phyloP scores from a whole-genome alignment of 768 basidiomycete genomes.

The Lanmaoa rubissima region DNA sequence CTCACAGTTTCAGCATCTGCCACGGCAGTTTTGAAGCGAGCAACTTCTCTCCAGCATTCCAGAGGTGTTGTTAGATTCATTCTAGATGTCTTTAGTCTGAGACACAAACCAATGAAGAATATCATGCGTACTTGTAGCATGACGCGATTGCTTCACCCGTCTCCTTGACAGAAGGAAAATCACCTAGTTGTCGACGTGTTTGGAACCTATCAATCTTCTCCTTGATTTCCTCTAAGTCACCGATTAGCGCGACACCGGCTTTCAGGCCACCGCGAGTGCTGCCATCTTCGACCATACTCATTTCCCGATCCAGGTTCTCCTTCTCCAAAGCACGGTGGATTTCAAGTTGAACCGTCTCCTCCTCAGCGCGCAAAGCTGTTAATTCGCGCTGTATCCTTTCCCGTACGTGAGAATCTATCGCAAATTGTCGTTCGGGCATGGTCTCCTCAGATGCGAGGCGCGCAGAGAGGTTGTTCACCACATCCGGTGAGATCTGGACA shows the following conservation, averaged over 20 bases:
- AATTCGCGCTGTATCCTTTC: slow-evolving; percentile 71
- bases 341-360: slow-evolving; percentile 64
- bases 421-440: slow-evolving; percentile 65
- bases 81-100: slow-evolving; percentile 19
- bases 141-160: slow-evolving; percentile 57
- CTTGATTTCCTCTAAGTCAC: slow-evolving; percentile 74
- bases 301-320: slow-evolving; percentile 83
- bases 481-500: slow-evolving; percentile 74
- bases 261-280: slow-evolving; percentile 44
- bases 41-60: slow-evolving; percentile 74
- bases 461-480: slow-evolving; percentile 78
- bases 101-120: neutral
- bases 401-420: slow-evolving; percentile 72
- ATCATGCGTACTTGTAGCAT: slow-evolving; percentile 63
- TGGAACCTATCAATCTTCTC: slow-evolving; percentile 73
- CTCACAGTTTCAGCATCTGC: slow-evolving; percentile 66
- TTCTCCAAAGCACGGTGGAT: slow-evolving; percentile 80
- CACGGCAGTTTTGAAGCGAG: slow-evolving; percentile 67
- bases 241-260: slow-evolving; percentile 61
- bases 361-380: slow-evolving; percentile 61
- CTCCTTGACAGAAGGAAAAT: slow-evolving; percentile 56
- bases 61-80: slow-evolving; percentile 52
- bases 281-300: slow-evolving; percentile 45
- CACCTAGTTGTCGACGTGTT: slow-evolving; percentile 49
- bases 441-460: slow-evolving; percentile 56